Evolutionary conservation across 106 monocot genomes (phyloP).

Genomic region (Cymbidium sinense): DNA sequence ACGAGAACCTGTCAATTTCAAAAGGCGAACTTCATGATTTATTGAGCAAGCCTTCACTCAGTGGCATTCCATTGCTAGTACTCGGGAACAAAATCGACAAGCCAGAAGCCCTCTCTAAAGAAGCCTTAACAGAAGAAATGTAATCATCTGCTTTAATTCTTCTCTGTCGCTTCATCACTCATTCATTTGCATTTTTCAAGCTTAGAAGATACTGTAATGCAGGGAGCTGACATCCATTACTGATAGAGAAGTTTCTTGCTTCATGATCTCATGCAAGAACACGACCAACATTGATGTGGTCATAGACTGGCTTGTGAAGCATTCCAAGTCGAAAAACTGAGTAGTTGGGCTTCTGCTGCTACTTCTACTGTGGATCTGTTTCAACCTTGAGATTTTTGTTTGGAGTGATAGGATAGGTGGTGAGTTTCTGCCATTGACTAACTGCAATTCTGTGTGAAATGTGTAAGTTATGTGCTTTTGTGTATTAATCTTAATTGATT

Average conservation of each 20-base stretch:
- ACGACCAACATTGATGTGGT: constrained; percentile 82
- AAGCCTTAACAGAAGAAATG: constrained; percentile 62
- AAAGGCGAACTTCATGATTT: constrained; percentile 87
- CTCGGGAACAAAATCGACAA: constrained; percentile 96
- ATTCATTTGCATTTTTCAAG: not conserved
- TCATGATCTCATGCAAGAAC: constrained; percentile 98
- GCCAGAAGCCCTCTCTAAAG: constrained; percentile 64
- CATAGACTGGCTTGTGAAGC: constrained; percentile 94
- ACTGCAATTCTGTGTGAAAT: not conserved
- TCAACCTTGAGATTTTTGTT: not conserved
- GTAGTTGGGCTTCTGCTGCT: not conserved
- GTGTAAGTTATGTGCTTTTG: not conserved
- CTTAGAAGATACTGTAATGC: not conserved
- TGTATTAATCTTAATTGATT: not conserved
- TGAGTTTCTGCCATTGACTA: not conserved
- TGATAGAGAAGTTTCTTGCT: constrained; percentile 79
- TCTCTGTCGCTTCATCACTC: not conserved
- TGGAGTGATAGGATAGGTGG: not conserved
- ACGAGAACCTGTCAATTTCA: constrained; percentile 67
- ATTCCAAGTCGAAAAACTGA: constrained; percentile 78
- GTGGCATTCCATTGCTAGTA: constrained; percentile 83
- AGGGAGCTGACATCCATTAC: constrained; percentile 64
- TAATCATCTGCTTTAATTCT: constrained; percentile 15
- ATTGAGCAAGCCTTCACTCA: constrained; percentile 76
- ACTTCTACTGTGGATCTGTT: not conserved